Base-by-base conservation (phyloP, 345 rosid genomes). In the Corchorus olitorius region DNA sequence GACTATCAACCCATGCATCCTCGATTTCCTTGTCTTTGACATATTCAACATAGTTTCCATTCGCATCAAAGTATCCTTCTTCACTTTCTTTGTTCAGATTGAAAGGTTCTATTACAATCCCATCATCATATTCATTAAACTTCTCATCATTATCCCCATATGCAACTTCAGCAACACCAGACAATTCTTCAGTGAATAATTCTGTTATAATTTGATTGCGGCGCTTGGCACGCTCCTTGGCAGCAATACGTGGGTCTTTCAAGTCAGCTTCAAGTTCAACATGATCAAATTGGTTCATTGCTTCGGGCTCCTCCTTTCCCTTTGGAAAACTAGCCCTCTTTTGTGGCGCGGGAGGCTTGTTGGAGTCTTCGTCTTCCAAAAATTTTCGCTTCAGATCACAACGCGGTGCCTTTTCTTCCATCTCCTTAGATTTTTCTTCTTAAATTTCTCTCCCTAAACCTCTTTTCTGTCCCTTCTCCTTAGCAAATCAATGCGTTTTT, bases 1-100 rank as follows among this genome's bases (percentile, higher is more conserved):
- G 77, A 77, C 89, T 90, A 80, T 97, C 99, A 79, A 97, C 91
- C 99, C 99, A 97, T 33, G 99, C 94, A 87, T 97, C 99, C 99
- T 97, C 90, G 81, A 84, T 74, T 81, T 96, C 95, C 58, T 92
- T 93, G 52, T 87, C 91, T 56, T 75, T 76, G 79, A 90, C 89
- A 84, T 96, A 96, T 77, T 96, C 97, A 52, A 96, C 95, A 84
- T 87, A 96, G 84, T 92, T 96, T 61, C 99, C 99, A 10, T 87
- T 81, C 0, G 79, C 92, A 83, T 96, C 99, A 85, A 96, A 96
- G 81, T 91, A 96, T 22, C 99, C 99, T 84, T 96, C 98, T 85
- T 96, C 97, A 75, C 97, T 91, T 87, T 96, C 99, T 82, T 86
- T 85, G 65, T 89, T 84, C 74, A 96, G 87, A 86, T 94, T 96